Conservation (phyloP, 768 basidiomycete genomes). For the Lactifluus subvellereus region DNA sequence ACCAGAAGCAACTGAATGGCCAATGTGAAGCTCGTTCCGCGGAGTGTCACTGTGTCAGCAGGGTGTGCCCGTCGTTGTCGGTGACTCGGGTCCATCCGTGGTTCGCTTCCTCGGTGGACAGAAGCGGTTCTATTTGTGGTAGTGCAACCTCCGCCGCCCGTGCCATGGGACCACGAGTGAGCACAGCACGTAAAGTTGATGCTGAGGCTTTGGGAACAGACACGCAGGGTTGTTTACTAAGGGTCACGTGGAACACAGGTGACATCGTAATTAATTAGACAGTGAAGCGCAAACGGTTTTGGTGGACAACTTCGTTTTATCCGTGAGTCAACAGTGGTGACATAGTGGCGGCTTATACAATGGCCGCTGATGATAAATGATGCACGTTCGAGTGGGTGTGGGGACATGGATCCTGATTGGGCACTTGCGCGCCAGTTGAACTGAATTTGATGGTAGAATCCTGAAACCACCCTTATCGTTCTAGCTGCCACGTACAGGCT, state of each 20-base stretch:
- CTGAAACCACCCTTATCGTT: background rate
- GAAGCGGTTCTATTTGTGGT: background rate
- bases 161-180: background rate
- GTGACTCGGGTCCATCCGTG: background rate
- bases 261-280: background rate
- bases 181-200: too few relatives aligned
- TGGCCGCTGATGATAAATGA: background rate
- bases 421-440: slow-evolving; percentile 8
- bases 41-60: background rate
- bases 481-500: slow-evolving; percentile 3
- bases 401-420: slow-evolving; percentile 12
- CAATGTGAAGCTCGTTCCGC: background rate
- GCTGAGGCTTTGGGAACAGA: background rate
- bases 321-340: background rate
- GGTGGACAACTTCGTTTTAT: background rate
- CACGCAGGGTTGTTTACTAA: background rate
- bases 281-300: background rate
- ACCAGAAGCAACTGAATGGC: background rate
- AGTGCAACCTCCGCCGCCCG: background rate
- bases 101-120: background rate
- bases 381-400: slow-evolving; percentile 3
- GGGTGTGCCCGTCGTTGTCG: background rate
- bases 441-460: slow-evolving; percentile 4
- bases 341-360: too few relatives aligned
- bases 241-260: background rate